Percentiles rank a stretch among this genome's conserved stretches.
Conservation (phyloP, 352 stramenopile species). For the Globisporangium splendens region DNA sequence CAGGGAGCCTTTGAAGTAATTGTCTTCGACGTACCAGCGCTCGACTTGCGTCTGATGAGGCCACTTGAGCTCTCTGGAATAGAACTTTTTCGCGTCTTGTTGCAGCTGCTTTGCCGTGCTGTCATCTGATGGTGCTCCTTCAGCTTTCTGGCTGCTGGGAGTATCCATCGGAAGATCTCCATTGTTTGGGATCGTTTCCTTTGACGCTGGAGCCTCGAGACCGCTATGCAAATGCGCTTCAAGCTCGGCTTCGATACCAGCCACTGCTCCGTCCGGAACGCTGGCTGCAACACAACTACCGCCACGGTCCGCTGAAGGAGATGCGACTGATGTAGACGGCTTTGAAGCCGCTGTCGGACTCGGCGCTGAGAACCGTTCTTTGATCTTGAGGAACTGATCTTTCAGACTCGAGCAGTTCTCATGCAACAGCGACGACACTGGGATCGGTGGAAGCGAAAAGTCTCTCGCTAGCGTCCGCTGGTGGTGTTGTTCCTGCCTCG, state of each 20-base stretch:
- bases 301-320: background rate
- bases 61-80: slow-evolving; percentile 27
- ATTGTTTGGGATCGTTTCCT: too few relatives aligned
- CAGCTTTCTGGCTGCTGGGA: too few relatives aligned
- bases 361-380: slow-evolving; percentile 56
- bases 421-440: slow-evolving; percentile 36
- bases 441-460: slow-evolving; percentile 48
- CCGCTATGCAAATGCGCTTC: too few relatives aligned
- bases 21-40: slow-evolving; percentile 72
- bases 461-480: slow-evolving; percentile 49
- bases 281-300: too few relatives aligned
- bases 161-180: too few relatives aligned
- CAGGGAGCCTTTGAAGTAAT: slow-evolving; percentile 65
- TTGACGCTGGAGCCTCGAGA: too few relatives aligned
- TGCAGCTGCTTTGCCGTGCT: too few relatives aligned
- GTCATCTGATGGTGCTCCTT: too few relatives aligned
- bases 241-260: too few relatives aligned
- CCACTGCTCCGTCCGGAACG: too few relatives aligned
- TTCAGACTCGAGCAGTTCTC: slow-evolving; percentile 74
- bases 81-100: slow-evolving; percentile 20
- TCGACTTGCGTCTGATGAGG: slow-evolving; percentile 49
- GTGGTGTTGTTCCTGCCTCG: slow-evolving; percentile 5
- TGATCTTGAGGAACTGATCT: slow-evolving; percentile 80
- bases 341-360: slow-evolving; percentile 18
- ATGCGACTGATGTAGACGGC: slow-evolving; percentile 1